phyloP scores from a whole-genome alignment of 208 protist genomes.

The Tetramitus jugosus region DNA sequence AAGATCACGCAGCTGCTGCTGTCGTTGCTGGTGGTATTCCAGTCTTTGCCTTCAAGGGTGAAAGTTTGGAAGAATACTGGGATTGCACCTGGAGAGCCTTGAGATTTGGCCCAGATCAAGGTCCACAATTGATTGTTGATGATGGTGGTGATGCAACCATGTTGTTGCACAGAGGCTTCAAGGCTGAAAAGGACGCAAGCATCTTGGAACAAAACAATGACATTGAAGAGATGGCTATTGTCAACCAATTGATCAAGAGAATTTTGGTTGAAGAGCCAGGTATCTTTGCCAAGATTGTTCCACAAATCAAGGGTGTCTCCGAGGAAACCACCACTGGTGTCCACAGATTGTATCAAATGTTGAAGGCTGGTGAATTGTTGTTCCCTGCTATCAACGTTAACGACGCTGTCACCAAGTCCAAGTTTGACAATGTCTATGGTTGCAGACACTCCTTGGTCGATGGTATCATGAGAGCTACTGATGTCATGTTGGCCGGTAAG shows the following conservation, averaged over 20 bases:
- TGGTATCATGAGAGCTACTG: constrained; percentile 98
- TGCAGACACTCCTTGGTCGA: constrained; percentile 98
- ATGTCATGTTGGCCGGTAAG: constrained; percentile 99
- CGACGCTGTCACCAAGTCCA: constrained; percentile 99
- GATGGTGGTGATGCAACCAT: constrained; percentile 98
- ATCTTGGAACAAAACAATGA: constrained; percentile 56
- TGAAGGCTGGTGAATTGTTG: constrained; percentile 78
- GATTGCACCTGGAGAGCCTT: constrained; percentile 91
- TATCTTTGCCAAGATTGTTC: constrained; percentile 63
- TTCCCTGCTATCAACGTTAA: constrained; percentile 99
- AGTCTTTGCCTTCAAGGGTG: constrained; percentile 99
- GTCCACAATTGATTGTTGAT: constrained; percentile 96
- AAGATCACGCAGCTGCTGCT: constrained; percentile 80
- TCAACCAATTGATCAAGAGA: constrained; percentile 46
- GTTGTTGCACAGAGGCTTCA: constrained; percentile 83
- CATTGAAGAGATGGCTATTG: constrained; percentile 55
- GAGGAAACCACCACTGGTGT: constrained; percentile 99
- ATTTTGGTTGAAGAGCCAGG: constrained; percentile 48
- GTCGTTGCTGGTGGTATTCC: constrained; percentile 81
- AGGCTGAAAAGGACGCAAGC: constrained; percentile 52
- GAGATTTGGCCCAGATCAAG: constrained; percentile 66
- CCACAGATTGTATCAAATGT: constrained; percentile 94
- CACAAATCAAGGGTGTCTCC: constrained; percentile 87
- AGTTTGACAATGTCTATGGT: constrained; percentile 99
- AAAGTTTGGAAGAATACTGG: constrained; percentile 98